Base-by-base conservation (phyloP, 2,329 filamentous ascomycete species). In the Didymella segeticola region DNA sequence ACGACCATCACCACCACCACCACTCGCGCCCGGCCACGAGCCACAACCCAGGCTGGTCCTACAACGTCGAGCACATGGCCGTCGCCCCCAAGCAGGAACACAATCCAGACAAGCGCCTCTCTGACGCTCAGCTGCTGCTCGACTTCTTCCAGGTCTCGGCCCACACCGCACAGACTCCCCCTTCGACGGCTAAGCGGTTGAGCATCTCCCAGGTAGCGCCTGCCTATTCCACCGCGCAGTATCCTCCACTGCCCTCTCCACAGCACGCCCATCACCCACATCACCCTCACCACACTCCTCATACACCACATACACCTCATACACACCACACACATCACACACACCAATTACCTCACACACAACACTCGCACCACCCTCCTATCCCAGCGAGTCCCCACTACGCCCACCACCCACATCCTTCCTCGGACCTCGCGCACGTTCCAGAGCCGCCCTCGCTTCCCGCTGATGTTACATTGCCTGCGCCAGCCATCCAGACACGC, bases 111-210 rank as follows among this genome's bases (percentile, higher is more conserved):
- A 69, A 71, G 38, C 47, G 68, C 20, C 60, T 78, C 9, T 78
- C 79, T 31, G 78, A 80, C 51, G 78, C 78, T 19, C 76, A 78
- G 52, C 60, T 80, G 56, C 71, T 80, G 42, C 68, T 80, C 36
- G 77, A 78, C 60, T 79, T 80, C 56, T 70, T 68, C 43, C 64
- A 62, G 8, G 67, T 62, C 49, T 67, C 70, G 8, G 67, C 68
- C n/a, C 60, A 64, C 36, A 61, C 66, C 19, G 66, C 63, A 14
- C 63, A 68, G 19, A 60, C 66, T 36, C 67, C 64, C n/a, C 61
- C 63, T 39, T 61, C 67, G 22, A 63, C 64, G 7, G 53, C 65
- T 26, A 71, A 69, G 54, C 60, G 67, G 47, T 66, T 64, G 64
- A 71, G 66, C 56, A 33, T 70, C 11, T 66, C 70, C 20, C 63